These are phyloP conservation scores for Saraca asoca DNA, from an alignment of 331 rosid genomes.

Conservation along the genomic window DNA sequence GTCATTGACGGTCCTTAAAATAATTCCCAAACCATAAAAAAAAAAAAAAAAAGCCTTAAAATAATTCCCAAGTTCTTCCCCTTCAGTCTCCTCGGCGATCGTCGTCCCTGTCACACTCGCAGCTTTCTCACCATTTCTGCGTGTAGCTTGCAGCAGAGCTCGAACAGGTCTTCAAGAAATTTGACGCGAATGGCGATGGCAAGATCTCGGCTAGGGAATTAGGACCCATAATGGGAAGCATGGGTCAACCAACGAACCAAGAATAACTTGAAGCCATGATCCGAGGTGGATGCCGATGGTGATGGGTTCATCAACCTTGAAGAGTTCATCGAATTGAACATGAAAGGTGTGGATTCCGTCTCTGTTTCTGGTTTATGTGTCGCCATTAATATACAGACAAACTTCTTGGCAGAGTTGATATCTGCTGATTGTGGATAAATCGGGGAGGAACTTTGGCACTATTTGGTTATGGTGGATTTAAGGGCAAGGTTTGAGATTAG, in stretches of 20 bases:
- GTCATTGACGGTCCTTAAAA: too few species aligned
- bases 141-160: conserved; percentile 56
- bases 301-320: conserved; percentile 75
- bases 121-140: conserved; percentile 33
- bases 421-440: conserved; percentile 45
- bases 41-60: too few species aligned
- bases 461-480: conserved; percentile 69
- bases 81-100: too few species aligned
- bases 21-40: too few species aligned
- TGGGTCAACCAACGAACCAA: conserved; percentile 58
- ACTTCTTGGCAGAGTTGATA: conserved; percentile 41
- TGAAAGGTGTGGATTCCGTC: conserved; percentile 60
- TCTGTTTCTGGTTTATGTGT: conserved; percentile 23
- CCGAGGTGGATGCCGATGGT: conserved; percentile 69
- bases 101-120: too few species aligned
- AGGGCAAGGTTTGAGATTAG: conserved; percentile 81
- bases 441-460: conserved; percentile 53
- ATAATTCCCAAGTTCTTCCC: too few species aligned
- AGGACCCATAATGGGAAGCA: conserved; percentile 70
- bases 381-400: conserved; percentile 45
- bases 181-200: conserved; percentile 90
- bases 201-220: conserved; percentile 82
- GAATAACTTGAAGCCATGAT: conserved; percentile 74
- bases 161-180: conserved; percentile 71
- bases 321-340: conserved; percentile 79